Conservation (phyloP, 768 basidiomycete genomes). For the Jaapia argillacea region DNA sequence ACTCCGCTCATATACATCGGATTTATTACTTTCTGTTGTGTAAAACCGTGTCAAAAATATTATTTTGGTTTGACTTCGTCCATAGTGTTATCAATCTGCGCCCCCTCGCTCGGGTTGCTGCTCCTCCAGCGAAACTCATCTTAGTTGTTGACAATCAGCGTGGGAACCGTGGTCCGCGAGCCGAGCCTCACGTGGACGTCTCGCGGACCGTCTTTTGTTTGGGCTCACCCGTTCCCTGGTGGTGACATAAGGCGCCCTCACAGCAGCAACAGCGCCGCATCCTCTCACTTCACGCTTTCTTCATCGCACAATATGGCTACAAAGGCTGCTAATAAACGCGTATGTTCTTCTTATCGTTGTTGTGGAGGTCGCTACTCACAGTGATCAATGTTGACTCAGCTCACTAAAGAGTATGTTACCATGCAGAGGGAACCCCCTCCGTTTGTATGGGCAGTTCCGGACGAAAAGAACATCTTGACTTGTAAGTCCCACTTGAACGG, state of each 20-base stretch:
- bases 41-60: too few relatives aligned
- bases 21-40: too few relatives aligned
- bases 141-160: neutral
- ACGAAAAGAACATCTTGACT: slow-evolving; percentile 94
- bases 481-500: slow-evolving; percentile 46
- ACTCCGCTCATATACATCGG: too few relatives aligned
- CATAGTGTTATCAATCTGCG: neutral
- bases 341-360: too few relatives aligned
- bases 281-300: too few relatives aligned
- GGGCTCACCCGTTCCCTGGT: too few relatives aligned
- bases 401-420: slow-evolving; percentile 78
- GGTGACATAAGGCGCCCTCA: too few relatives aligned
- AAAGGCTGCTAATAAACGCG: slow-evolving; percentile 82
- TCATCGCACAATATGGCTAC: slow-evolving; percentile 50
- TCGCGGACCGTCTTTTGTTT: too few relatives aligned
- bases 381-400: slow-evolving; percentile 37
- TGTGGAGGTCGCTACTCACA: too few relatives aligned
- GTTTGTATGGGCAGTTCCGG: slow-evolving; percentile 91
- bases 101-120: neutral
- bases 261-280: too few relatives aligned
- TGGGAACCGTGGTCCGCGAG: neutral
- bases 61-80: neutral
- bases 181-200: too few relatives aligned
- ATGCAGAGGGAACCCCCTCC: slow-evolving; percentile 95
- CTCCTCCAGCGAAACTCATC: neutral